Conservation (phyloP, 306 rosid genomes). For the Vachellia collinsii region DNA sequence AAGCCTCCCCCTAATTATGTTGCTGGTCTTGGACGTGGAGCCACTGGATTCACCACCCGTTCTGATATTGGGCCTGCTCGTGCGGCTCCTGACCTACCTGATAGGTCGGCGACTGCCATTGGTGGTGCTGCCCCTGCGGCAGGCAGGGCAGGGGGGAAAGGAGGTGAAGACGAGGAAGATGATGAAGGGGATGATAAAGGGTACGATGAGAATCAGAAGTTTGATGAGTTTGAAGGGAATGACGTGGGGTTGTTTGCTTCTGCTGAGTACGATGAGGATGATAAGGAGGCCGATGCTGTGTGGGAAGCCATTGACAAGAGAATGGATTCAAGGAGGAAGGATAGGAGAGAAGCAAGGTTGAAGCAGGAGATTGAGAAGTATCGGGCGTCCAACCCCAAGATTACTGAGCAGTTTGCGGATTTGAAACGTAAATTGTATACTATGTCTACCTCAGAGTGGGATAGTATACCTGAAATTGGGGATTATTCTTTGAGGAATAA, state of each 20-base stretch:
- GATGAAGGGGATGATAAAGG: slow-evolving; percentile 91
- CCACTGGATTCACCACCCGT: background rate
- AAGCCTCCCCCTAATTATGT: background rate
- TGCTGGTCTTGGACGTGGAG: background rate
- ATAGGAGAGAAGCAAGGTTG: slow-evolving; percentile 83
- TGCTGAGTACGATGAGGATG: too few relatives aligned
- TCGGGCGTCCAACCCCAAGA: slow-evolving; percentile 80
- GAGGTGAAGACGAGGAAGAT: slow-evolving; percentile 34
- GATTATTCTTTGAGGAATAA: slow-evolving; percentile 54
- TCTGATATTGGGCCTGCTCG: background rate
- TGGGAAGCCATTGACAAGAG: slow-evolving; percentile 89
- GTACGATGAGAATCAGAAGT: slow-evolving; percentile 25
- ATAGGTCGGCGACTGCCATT: slow-evolving; percentile 30
- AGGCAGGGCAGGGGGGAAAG: slow-evolving; percentile 71
- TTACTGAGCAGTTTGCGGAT: slow-evolving; percentile 84
- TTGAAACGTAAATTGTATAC: slow-evolving; percentile 70
- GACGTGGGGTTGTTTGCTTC: too few relatives aligned
- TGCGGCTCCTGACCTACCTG: background rate
- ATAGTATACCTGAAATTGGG: slow-evolving; percentile 67
- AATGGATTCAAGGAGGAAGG: slow-evolving; percentile 92
- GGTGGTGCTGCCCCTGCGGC: slow-evolving; percentile 51
- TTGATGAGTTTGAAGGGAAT: too few relatives aligned
- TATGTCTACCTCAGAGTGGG: too few relatives aligned
- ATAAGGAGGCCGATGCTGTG: slow-evolving; percentile 75
- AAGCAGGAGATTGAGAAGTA: slow-evolving; percentile 88